phyloP scores from a whole-genome alignment of 2,329 filamentous ascomycete genomes.

The Ophiocordyceps robertsii region DNA sequence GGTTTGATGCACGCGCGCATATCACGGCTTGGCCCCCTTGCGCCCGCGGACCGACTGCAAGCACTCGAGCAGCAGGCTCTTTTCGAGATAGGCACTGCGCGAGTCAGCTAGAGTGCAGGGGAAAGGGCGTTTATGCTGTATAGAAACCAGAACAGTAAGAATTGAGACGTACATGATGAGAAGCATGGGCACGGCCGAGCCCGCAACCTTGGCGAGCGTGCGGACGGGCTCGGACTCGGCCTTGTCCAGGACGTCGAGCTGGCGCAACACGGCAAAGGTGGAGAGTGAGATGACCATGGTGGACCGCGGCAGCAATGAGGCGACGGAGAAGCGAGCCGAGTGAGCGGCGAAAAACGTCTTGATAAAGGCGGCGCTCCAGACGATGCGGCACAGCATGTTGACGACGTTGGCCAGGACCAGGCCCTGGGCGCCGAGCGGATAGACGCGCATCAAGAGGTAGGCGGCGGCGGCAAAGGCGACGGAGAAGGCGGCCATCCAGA shows the following conservation, averaged over 20 bases:
- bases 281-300: constrained; percentile 13
- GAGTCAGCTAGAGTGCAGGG: constrained; percentile 11
- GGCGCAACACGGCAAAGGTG: constrained; percentile 13
- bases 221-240: constrained; percentile 14
- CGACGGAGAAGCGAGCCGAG: constrained; percentile 17
- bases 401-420: constrained; percentile 78
- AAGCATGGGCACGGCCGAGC: constrained; percentile 36
- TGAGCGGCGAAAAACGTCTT: constrained; percentile 42
- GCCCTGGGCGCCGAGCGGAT: constrained; percentile 61
- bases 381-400: constrained; percentile 77
- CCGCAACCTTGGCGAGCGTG: constrained; percentile 32
- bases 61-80: constrained; percentile 36
- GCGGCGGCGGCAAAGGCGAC: constrained; percentile 60
- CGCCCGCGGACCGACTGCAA: constrained; percentile 27
- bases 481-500: constrained; percentile 78
- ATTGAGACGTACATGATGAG: constrained; percentile 42
- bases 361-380: constrained; percentile 71
- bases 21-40: constrained; percentile 16
- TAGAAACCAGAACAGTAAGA: background rate
- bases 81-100: constrained; percentile 38
- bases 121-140: background rate
- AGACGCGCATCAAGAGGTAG: constrained; percentile 58
- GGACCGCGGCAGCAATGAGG: constrained; percentile 14
- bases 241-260: constrained; percentile 11
- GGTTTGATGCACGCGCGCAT: background rate